These are phyloP conservation scores for Mycena pura DNA, from an alignment of 768 basidiomycete species.

Conservation along the genomic window DNA sequence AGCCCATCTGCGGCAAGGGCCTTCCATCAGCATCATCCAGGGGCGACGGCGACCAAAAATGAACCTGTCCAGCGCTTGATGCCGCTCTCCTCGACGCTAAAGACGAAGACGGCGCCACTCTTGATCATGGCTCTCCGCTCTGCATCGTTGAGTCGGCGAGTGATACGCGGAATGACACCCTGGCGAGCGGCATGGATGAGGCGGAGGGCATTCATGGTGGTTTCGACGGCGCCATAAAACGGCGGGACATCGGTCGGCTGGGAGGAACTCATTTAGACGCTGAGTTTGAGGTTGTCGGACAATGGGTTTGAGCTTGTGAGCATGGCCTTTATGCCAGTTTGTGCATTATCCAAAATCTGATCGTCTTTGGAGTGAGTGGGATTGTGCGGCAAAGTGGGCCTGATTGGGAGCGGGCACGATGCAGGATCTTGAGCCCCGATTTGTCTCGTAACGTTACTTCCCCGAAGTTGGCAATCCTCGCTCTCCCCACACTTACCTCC, in stretches of 20 bases:
- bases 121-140: conserved; percentile 72
- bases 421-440: conserved; percentile 47
- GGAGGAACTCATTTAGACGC: conserved; percentile 49
- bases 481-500: conserved; percentile 36
- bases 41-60: conserved; percentile 21
- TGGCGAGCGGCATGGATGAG: conserved; percentile 84
- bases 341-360: conserved; percentile 46
- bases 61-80: conserved; percentile 87
- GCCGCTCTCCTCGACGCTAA: conserved; percentile 87
- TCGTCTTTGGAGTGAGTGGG: conserved; percentile 36
- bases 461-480: conserved; percentile 48
- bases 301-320: conserved; percentile 50
- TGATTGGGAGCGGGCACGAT: conserved; percentile 37
- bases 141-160: conserved; percentile 84
- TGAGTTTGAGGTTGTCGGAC: conserved; percentile 66
- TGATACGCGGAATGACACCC: conserved; percentile 81
- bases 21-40: conserved; percentile 16
- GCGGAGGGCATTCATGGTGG: conserved; percentile 80
- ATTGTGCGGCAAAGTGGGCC: conserved; percentile 45
- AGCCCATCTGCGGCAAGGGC: conserved; percentile 53
- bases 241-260: conserved; percentile 60
- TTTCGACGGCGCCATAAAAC: conserved; percentile 82
- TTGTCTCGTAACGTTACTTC: conserved; percentile 48
- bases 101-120: conserved; percentile 81
- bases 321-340: conserved; percentile 53